A percentile compares a stretch with the other conserved stretches of the same genome.
phyloP scores from a whole-genome alignment of 176 grass and related monocot genomes.

The Aegilops speltoides region DNA sequence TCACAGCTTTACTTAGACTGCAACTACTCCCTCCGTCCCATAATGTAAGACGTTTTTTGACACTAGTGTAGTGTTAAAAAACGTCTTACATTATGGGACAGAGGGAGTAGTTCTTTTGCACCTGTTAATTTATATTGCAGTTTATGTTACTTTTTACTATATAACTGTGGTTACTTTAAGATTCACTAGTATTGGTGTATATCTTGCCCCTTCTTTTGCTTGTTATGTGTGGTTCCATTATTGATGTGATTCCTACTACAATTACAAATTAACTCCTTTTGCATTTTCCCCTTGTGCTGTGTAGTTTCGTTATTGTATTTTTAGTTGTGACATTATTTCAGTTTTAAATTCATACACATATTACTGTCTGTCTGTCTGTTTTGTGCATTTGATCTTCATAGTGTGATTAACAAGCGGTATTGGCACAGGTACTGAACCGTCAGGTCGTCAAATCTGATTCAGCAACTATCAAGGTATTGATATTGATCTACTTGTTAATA shows the following conservation, averaged over 20 bases:
- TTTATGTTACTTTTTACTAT: not conserved
- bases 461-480: conserved; percentile 84
- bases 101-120: not conserved
- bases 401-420: conserved; percentile 22
- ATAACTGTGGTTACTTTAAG: not conserved
- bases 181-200: not conserved
- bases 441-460: conserved; percentile 98
- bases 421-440: conserved; percentile 75
- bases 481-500: not conserved
- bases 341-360: not conserved
- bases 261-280: not conserved
- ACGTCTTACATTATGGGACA: no score
- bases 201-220: not conserved
- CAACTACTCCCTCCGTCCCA: no score
- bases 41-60: no score
- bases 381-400: not conserved
- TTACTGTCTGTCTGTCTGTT: not conserved
- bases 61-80: no score
- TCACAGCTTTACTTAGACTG: not conserved
- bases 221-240: not conserved
- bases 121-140: not conserved
- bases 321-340: not conserved
- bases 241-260: not conserved
- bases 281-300: not conserved
- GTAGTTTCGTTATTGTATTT: not conserved